Percentiles rank a stretch among this genome's conserved stretches.
These are phyloP conservation scores for Cicer pinnatifidum DNA, from an alignment of 306 rosid species.

Conservation along the genomic window DNA sequence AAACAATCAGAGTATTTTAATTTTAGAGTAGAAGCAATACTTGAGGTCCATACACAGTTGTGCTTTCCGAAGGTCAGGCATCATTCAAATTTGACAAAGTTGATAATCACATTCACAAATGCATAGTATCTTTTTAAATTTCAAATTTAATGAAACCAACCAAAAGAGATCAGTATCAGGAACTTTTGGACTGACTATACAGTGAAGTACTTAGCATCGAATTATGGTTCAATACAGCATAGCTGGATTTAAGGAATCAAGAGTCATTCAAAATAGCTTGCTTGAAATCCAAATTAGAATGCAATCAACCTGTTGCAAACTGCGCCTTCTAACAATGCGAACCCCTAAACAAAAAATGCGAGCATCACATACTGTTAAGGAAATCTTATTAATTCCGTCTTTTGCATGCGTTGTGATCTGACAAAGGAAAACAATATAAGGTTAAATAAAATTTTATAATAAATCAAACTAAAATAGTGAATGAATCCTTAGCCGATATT, in stretches of 20 bases:
- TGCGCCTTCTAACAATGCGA: conserved; percentile 84
- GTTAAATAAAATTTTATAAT: conserved; percentile 34
- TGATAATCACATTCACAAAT: not conserved
- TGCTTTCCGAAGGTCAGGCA: conserved; percentile 19
- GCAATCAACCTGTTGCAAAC: conserved; percentile 76
- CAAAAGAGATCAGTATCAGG: conserved; percentile 11
- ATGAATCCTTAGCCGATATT: conserved; percentile 5
- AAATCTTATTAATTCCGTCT: conserved; percentile 90
- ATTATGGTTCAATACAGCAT: conserved; percentile 14
- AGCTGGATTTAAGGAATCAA: conserved; percentile 32
- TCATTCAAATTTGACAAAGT: conserved; percentile 26
- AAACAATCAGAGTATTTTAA: not conserved
- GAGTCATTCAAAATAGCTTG: conserved; percentile 23
- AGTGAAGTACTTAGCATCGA: conserved; percentile 25
- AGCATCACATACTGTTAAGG: conserved; percentile 85
- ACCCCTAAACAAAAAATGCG: conserved; percentile 92
- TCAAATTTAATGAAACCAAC: conserved; percentile 39
- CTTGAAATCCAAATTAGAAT: conserved; percentile 35
- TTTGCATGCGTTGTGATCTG: conserved; percentile 83
- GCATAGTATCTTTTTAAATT: not conserved
- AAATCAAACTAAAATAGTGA: conserved; percentile 28
- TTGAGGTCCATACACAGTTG: not conserved
- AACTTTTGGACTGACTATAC: not conserved
- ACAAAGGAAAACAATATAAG: conserved; percentile 44
- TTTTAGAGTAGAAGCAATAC: conserved; percentile 32